Evolutionary conservation across 2,329 filamentous ascomycete genomes (phyloP).

Genomic region (Teratosphaeria viscida): DNA sequence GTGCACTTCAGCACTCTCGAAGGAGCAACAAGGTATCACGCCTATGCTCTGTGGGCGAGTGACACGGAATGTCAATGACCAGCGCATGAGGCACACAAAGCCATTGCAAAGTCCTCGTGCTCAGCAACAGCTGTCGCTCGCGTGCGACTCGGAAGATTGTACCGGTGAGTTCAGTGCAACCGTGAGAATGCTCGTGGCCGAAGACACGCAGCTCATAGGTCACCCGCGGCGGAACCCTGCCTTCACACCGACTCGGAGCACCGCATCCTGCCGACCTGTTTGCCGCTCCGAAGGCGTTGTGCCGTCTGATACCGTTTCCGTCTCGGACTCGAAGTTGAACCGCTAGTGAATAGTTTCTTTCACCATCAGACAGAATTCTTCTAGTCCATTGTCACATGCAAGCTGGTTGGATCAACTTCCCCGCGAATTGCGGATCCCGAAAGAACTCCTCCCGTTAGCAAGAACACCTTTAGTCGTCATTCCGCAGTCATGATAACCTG

Average conservation of each 20-base stretch:
- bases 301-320: not conserved
- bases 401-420: not conserved
- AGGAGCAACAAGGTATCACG: not conserved
- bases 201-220: not conserved
- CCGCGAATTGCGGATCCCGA: not conserved
- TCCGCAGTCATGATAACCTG: not conserved
- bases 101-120: not conserved
- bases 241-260: not conserved
- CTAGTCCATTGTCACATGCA: not conserved
- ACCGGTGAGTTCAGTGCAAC: not conserved
- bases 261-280: not conserved
- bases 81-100: not conserved
- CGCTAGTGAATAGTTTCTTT: not conserved
- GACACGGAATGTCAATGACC: not conserved
- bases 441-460: not conserved
- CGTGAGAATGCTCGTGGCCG: not conserved
- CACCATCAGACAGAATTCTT: not conserved
- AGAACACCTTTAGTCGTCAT: not conserved
- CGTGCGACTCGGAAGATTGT: not conserved
- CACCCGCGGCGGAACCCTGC: not conserved
- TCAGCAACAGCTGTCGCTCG: not conserved
- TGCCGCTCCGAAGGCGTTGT: not conserved
- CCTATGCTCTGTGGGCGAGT: not conserved
- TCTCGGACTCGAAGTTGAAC: not conserved
- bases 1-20: not conserved